Evolutionary conservation across 257 asterid genomes (phyloP), one percentile per base, ranked within the genome.

Genomic region (Plantago major): DNA sequence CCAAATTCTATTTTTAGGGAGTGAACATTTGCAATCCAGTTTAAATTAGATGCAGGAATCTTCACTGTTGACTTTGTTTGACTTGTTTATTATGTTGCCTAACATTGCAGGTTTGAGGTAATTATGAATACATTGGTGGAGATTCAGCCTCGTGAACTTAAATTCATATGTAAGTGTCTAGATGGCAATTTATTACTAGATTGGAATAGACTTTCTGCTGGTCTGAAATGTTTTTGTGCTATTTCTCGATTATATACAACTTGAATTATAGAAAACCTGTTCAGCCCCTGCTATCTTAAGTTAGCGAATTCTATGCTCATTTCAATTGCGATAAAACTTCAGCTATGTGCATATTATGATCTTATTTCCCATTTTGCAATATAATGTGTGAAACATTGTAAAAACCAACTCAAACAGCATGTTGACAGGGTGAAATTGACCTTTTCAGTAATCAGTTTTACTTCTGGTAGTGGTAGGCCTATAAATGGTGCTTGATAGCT

Each of bases 121-220:
- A 56, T 52, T 58, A 58, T 58, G 62, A 58, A 62, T 74, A 65
- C 76, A 67, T 71, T 85, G 37, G 74, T 75, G 76, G 96, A 84
- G 73, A 75, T 87, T 74, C 85, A 75, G 67, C 97, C 97, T 66
- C 81, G 68, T 26, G 97, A 90, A 76, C 90, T 90, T 60, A 78
- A 83, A 76, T 90, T 90, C 78, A 43, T 47, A 45, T 80, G 97
- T 85, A 76, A 62, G 93, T 77, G 67, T 48, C 22, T 15, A 0
- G 54, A 48, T 14, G 16, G 9, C 26, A 48, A n/a, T 48, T 1
- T 30, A 40, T 53, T 53, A 26, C 58, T 53, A 4, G 26, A 22
- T 22, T 22, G 26, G 26, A 22, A 10, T 10, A 13, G 5, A n/a
- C 12, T 13, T 28, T 26, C 58, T 11, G 30, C n/a, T 19, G 13